Conservation (phyloP, 176 grass and related monocot species). For the Lolium multiflorum region DNA sequence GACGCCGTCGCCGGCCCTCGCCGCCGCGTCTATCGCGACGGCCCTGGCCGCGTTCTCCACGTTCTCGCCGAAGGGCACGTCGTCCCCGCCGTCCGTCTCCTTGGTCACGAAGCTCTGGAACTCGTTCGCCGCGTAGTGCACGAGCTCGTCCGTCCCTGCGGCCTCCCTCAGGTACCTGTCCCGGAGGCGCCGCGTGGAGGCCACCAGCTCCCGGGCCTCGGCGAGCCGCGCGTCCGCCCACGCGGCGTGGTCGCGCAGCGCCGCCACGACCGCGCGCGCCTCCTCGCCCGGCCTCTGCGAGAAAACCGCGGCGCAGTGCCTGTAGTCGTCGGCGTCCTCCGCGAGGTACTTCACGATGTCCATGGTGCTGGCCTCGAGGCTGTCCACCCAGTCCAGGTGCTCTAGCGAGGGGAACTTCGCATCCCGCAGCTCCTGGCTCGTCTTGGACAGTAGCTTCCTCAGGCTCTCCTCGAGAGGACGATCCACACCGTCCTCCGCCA, state of each 20-base stretch:
- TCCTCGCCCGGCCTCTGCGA: background rate
- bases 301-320: background rate
- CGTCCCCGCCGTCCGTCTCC: background rate
- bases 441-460: background rate
- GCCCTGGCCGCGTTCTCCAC: background rate
- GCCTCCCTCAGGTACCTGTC: background rate
- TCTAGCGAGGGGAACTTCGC: background rate
- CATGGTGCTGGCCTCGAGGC: background rate
- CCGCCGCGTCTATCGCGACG: background rate
- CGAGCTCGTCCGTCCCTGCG: background rate
- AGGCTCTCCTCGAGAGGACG: background rate
- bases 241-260: background rate
- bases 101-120: background rate
- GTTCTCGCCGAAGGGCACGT: background rate
- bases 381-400: background rate
- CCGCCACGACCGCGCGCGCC: background rate
- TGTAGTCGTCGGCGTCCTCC: background rate
- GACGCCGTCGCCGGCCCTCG: background rate
- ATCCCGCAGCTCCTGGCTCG: background rate
- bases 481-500: background rate
- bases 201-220: background rate
- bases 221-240: background rate
- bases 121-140: background rate
- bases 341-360: background rate
- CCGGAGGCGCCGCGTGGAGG: background rate